These are phyloP conservation scores for Solanum chacoense DNA, from an alignment of 305 asterid genomes.

Conservation along the genomic window DNA sequence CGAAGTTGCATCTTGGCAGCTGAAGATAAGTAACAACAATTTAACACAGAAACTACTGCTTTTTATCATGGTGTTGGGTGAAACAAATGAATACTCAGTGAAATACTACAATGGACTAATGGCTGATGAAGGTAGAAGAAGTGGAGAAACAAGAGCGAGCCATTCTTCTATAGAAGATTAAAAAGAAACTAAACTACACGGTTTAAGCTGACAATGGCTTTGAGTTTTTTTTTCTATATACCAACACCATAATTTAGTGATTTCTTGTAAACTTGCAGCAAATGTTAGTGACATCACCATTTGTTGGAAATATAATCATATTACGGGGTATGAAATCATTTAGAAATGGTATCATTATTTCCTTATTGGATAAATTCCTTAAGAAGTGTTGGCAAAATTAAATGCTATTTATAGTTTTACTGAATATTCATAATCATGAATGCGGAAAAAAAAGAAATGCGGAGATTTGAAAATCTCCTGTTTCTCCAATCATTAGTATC, in stretches of 20 bases:
- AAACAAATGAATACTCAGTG: background rate
- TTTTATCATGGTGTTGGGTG: background rate
- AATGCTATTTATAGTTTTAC: background rate
- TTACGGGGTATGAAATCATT: background rate
- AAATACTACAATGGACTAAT: background rate
- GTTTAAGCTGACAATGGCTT: background rate
- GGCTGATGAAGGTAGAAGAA: background rate
- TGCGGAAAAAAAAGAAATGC: background rate
- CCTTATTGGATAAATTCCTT: background rate
- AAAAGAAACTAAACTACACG: background rate
- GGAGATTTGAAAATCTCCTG: background rate
- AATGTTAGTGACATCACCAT: background rate
- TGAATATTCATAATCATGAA: background rate
- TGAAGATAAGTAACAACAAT: background rate
- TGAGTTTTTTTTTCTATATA: background rate
- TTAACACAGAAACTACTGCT: background rate
- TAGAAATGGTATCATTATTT: background rate
- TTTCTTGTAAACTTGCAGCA: background rate
- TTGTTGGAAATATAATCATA: background rate
- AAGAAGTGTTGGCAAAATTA: background rate
- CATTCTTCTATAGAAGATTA: background rate
- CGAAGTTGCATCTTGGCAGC: background rate
- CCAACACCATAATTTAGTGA: background rate
- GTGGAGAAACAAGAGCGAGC: background rate
- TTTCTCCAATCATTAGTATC: background rate